Evolutionary conservation across 78 protist genomes (phyloP).

Genomic region (Dictyostelium discoideum): DNA sequence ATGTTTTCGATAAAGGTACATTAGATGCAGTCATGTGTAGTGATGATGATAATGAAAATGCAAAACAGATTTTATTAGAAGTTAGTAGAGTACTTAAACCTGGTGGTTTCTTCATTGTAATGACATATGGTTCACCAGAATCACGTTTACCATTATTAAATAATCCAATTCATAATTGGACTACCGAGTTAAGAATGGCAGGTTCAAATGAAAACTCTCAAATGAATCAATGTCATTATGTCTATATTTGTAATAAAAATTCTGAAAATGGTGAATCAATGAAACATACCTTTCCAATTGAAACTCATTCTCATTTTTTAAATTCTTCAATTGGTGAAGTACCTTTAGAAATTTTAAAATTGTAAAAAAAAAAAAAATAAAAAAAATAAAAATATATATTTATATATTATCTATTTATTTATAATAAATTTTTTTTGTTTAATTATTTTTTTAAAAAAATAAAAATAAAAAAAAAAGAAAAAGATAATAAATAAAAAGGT

Average conservation of each 20-base stretch:
- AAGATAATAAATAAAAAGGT: not conserved
- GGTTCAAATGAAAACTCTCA: not conserved
- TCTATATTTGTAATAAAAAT: slow-evolving; percentile 37
- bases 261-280: not conserved
- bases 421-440: too few species aligned
- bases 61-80: slow-evolving; percentile 31
- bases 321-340: slow-evolving; percentile 41
- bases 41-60: slow-evolving; percentile 65
- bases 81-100: slow-evolving; percentile 68
- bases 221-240: slow-evolving; percentile 64
- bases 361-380: not conserved
- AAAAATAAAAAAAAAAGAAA: not conserved
- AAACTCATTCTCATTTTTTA: slow-evolving; percentile 12
- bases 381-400: not conserved
- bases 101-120: slow-evolving; percentile 78
- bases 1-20: slow-evolving; percentile 78
- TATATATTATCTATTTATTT: not conserved
- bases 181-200: not conserved
- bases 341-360: slow-evolving; percentile 49
- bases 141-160: slow-evolving; percentile 35
- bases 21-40: slow-evolving; percentile 72
- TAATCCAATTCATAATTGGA: slow-evolving; percentile 20
- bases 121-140: slow-evolving; percentile 77
- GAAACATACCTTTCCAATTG: not conserved
- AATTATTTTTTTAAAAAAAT: too few species aligned